Evolutionary conservation across 371 early-diverging fungal genomes (phyloP).

Genomic region (Mucor racemosus): DNA sequence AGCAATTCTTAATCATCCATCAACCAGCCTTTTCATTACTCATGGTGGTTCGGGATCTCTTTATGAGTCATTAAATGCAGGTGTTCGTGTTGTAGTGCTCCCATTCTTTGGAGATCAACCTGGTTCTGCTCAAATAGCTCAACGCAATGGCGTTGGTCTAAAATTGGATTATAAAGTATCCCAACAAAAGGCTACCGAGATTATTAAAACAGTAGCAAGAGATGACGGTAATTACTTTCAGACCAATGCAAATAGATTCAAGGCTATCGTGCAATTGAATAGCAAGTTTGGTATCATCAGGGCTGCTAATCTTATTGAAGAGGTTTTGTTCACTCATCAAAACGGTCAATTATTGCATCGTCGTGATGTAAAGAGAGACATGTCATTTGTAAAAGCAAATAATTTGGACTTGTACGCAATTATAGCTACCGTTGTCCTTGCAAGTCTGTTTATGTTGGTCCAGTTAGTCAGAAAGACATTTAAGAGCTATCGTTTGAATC

Average conservation of each 20-base stretch:
- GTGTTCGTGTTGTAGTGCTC: constrained; percentile 30
- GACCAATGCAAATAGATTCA: constrained; percentile 14
- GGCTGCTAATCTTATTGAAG: constrained; percentile 35
- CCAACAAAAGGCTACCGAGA: constrained; percentile 8
- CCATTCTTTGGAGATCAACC: constrained; percentile 50
- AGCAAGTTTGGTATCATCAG: constrained; percentile 10
- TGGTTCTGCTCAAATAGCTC: constrained; percentile 16
- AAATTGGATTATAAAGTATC: background rate
- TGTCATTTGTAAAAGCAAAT: constrained; percentile 7
- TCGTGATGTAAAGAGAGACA: constrained; percentile 14
- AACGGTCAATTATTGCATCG: constrained; percentile 29
- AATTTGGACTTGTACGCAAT: background rate
- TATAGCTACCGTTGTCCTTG: background rate
- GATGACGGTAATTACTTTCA: background rate
- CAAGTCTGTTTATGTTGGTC: background rate
- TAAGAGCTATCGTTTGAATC: background rate
- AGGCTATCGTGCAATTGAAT: constrained; percentile 25
- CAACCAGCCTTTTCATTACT: constrained; percentile 35
- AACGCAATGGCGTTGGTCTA: constrained; percentile 5
- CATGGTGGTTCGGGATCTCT: constrained; percentile 47
- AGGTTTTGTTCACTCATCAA: constrained; percentile 17
- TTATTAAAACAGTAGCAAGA: constrained; percentile 1
- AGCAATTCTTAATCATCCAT: constrained; percentile 41
- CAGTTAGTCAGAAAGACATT: background rate
- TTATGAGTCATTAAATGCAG: constrained; percentile 36